Evolutionary conservation across 2,329 filamentous ascomycete genomes (phyloP), one percentile per base, ranked within the genome.

Genomic region (Aureobasidium zeae): DNA sequence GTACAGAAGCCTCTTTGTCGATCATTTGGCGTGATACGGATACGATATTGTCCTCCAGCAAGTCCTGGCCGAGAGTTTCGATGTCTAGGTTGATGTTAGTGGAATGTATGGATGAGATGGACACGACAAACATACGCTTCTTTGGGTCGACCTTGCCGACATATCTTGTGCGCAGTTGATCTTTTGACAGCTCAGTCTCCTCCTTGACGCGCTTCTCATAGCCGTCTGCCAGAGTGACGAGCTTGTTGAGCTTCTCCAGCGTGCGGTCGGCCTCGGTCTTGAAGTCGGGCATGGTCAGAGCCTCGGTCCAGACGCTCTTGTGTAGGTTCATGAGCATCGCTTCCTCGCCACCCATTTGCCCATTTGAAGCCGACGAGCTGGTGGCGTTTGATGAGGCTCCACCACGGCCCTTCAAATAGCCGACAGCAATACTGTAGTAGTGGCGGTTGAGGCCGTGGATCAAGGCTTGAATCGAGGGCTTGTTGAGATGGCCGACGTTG

Each of bases 271-370:
- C 86, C 61, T 96, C 89, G 46, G 77, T 70, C 52, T 81, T 77
- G 74, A 98, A 98, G 65, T 96, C 88, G 49, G 89, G 85, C 87
- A 98, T 96, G 62, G 94, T 79, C 52, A 98, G 67, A 4, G 89
- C 91, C 65, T 98, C 91, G 1, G 93, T 98, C 91, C 91, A 98
- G 32, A 95, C 88, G 55, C 96, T 91, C 74, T 98, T 98, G 76
- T 98, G 91, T 53, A 98, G 71, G 63, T 98, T 98, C 93, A 98
- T 98, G 57, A 98, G 68, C 91, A 98, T 98, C 67, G 94, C 96
- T 73, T 98, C 93, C 64, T 98, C 91, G 38, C 98, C 72, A 1
- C 86, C 48, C 9, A 50, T 33, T 17, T 37, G 33, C 17, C 35
- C 44, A 19, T 28, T 36, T 9, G 45, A 36, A 7, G 13, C 30